Conservation (phyloP, 2,329 filamentous ascomycete species). For the Aspergillus sp. region DNA sequence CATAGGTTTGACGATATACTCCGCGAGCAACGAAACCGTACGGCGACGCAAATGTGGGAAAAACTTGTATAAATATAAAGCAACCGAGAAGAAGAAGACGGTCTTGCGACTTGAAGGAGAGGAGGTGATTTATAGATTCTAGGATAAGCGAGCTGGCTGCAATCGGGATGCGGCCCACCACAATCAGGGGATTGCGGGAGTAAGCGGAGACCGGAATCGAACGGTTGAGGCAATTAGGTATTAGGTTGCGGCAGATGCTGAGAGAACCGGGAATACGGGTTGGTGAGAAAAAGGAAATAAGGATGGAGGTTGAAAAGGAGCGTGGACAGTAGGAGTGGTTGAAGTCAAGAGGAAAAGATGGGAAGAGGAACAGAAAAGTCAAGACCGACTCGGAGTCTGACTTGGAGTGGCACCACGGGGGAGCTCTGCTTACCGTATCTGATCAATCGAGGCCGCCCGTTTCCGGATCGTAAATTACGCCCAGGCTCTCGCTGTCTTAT, state of each 20-base stretch:
- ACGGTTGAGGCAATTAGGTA: conserved; percentile 2
- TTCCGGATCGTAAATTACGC: neutral
- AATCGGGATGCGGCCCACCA: conserved; percentile 14
- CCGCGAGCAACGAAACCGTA: neutral
- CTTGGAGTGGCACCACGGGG: conserved; percentile 15
- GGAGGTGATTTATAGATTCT: conserved; percentile 3
- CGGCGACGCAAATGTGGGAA: neutral
- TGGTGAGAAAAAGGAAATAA: conserved; percentile 1
- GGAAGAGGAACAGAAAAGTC: conserved; percentile 13
- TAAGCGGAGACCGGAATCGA: neutral
- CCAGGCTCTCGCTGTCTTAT: neutral
- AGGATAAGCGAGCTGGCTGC: conserved; percentile 1
- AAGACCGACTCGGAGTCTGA: neutral
- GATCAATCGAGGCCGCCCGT: neutral
- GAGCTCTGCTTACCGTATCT: conserved; percentile 7
- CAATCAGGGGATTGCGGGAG: conserved; percentile 17
- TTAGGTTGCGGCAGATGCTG: neutral
- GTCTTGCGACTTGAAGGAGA: neutral
- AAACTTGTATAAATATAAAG: neutral
- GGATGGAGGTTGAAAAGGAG: conserved; percentile 5
- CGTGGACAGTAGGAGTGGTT: conserved; percentile 3
- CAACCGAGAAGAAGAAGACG: neutral
- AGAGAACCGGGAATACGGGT: neutral
- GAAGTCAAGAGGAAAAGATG: neutral
- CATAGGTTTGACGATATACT: neutral